Evolutionary conservation across 2,329 filamentous ascomycete genomes (phyloP).

Genomic region (Aspergillus pseudoterreus): DNA sequence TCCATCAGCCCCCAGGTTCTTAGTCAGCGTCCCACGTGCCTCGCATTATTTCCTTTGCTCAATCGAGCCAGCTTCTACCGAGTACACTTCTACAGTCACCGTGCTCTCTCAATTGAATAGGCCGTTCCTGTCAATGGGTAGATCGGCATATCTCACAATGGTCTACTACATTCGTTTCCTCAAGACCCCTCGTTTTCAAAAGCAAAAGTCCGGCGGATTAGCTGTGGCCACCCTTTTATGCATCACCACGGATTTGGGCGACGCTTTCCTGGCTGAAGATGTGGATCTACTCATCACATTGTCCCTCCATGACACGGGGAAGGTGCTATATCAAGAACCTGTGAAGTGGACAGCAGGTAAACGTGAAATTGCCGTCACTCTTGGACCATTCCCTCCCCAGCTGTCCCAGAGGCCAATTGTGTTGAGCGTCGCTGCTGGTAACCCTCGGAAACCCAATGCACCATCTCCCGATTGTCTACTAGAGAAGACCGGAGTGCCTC

Average conservation of each 20-base stretch:
- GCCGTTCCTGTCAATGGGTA: background rate
- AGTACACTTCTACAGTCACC: background rate
- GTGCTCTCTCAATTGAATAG: background rate
- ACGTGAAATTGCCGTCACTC: constrained; percentile 29
- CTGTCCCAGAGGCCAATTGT: constrained; percentile 24
- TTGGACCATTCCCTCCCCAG: constrained; percentile 27
- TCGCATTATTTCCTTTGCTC: background rate
- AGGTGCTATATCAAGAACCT: constrained; percentile 19
- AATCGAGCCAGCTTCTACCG: background rate
- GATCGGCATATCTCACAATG: constrained; percentile 34
- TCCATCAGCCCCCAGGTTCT: constrained; percentile 6
- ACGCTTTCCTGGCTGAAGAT: constrained; percentile 55
- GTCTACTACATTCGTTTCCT: constrained; percentile 65
- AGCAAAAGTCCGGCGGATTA: constrained; percentile 40
- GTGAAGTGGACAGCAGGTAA: constrained; percentile 32
- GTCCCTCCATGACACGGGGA: constrained; percentile 12
- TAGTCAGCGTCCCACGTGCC: constrained; percentile 26
- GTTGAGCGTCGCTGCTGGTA: constrained; percentile 22
- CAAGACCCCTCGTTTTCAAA: constrained; percentile 54
- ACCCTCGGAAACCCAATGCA: constrained; percentile 5
- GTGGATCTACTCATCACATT: constrained; percentile 28
- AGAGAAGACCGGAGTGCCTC: constrained; percentile 27
- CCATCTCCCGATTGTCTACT: constrained; percentile 18
- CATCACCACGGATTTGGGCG: constrained; percentile 66
- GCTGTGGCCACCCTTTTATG: constrained; percentile 54